Evolutionary conservation across 2,329 filamentous ascomycete species (phyloP), one percentile per base, ranked within the genome.

Genomic region (Hymenoscyphus albidus): DNA sequence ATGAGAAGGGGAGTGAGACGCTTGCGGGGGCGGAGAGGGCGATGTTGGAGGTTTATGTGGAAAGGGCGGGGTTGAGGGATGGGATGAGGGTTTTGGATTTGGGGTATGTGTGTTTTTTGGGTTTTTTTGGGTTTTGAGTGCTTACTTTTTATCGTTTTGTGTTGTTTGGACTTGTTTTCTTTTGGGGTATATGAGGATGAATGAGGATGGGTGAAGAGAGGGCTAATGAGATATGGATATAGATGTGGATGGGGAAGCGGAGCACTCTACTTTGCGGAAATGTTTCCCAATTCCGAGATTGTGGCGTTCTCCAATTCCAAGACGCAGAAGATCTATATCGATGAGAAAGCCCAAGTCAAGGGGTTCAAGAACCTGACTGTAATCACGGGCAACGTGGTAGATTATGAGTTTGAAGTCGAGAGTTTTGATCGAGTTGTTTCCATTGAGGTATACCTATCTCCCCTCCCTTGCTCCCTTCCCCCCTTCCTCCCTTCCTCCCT

Each of bases 211-310:
- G n/a, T n/a, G n/a, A n/a, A 35, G 16, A n/a, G 32, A 35, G 55
- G 6, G 56, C 62, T 14, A 56, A 66, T 57, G 42, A 22, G 44
- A 63, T 40, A 7, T 18, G n/a, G 60, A 18, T 31, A 1, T 64
- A 88, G 85, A 48, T 90, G 87, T 72, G 88, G 88, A 60, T 90
- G 88, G 88, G 88, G 88, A 27, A 88, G 86, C 35, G 83, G 81
- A 35, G 82, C 83, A 16, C 77, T 90, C 40, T 91, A 85, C 75
- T 85, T 89, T 65, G 88, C 88, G 22, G 86, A 88, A 72, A 77
- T 82, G 65, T 80, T 90, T 61, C 88, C 88, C 42, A 83, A 83
- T 55, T 81, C 85, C 16, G 75, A 82, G 64, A 81, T 91, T 71
- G 88, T 84, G 0, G 88, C 84, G 0, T 90, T 91, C 75, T 89